phyloP scores from a whole-genome alignment of 495 filamentous ascomycete species.

The Penicillium verhagenii region DNA sequence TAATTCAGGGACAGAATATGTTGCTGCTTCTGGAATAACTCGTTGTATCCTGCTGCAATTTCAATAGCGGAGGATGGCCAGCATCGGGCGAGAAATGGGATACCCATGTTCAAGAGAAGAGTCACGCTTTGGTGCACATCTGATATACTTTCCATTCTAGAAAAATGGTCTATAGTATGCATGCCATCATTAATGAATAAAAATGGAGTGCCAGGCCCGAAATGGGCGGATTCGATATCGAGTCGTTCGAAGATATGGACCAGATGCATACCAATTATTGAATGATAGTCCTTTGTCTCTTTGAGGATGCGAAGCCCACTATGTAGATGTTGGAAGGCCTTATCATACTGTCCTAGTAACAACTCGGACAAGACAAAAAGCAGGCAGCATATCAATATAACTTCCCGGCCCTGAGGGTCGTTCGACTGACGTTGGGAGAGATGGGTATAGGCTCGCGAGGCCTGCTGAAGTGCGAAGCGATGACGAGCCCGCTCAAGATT shows the following conservation, averaged over 20 bases:
- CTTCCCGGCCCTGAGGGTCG: constrained; percentile 15
- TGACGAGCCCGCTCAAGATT: constrained; percentile 12
- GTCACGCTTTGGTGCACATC: constrained; percentile 9
- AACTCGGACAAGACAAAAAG: constrained; percentile 20
- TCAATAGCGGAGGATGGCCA: constrained; percentile 16
- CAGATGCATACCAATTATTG: constrained; percentile 10
- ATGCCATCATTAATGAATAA: not conserved
- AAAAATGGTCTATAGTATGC: not conserved
- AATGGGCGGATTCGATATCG: constrained; percentile 16
- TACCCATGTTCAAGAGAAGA: constrained; percentile 7
- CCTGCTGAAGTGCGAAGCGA: constrained; percentile 23
- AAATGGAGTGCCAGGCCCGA: constrained; percentile 10
- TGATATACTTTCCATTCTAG: not conserved
- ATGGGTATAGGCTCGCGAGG: constrained; percentile 11
- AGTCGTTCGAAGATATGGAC: constrained; percentile 12
- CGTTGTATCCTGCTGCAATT: constrained; percentile 6
- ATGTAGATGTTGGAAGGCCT: constrained; percentile 17
- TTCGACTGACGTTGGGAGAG: constrained; percentile 16
- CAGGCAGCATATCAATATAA: constrained; percentile 22
- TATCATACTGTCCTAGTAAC: constrained; percentile 15
- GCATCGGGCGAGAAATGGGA: constrained; percentile 17
- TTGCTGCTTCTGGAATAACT: constrained; percentile 12
- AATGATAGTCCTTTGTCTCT: constrained; percentile 4
- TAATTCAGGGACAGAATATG: constrained; percentile 6
- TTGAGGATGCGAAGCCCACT: constrained; percentile 21